These are phyloP conservation scores for Eutrema heterophyllum DNA, from an alignment of 345 rosid genomes.

Conservation along the genomic window DNA sequence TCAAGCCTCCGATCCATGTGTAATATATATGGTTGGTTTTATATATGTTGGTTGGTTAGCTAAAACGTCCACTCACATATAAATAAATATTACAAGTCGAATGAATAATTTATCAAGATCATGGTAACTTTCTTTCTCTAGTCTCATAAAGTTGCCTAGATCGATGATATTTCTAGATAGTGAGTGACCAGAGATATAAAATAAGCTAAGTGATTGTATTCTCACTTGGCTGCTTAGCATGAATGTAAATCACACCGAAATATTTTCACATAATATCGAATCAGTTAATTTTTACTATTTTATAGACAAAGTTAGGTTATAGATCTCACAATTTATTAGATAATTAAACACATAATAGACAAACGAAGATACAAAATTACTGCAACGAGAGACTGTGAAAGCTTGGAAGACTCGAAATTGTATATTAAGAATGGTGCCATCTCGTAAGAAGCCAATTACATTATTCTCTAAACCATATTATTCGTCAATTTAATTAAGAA, in stretches of 20 bases:
- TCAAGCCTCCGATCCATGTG: conserved; percentile 2
- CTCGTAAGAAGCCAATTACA: not conserved
- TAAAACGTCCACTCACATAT: conserved; percentile 16
- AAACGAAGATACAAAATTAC: too few relatives aligned
- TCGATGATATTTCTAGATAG: not conserved
- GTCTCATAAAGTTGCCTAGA: conserved; percentile 10
- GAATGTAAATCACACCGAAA: conserved; percentile 5
- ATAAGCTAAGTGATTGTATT: not conserved
- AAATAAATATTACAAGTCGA: not conserved
- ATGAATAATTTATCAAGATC: not conserved
- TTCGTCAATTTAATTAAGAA: not conserved
- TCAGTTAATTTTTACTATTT: not conserved
- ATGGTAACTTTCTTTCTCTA: not conserved
- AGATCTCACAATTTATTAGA: not conserved
- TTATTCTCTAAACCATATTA: not conserved
- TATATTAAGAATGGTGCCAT: not conserved
- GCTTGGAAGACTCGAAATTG: not conserved
- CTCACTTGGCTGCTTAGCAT: conserved; percentile 9
- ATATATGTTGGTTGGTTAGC: not conserved
- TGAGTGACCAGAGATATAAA: not conserved
- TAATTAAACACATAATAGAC: not conserved
- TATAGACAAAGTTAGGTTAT: not conserved
- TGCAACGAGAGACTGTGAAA: too few relatives aligned
- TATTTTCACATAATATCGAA: not conserved
- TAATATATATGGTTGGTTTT: not conserved